Evolutionary conservation across 2,329 filamentous ascomycete genomes (phyloP).

Genomic region (Aspergillus aculeatinus): DNA sequence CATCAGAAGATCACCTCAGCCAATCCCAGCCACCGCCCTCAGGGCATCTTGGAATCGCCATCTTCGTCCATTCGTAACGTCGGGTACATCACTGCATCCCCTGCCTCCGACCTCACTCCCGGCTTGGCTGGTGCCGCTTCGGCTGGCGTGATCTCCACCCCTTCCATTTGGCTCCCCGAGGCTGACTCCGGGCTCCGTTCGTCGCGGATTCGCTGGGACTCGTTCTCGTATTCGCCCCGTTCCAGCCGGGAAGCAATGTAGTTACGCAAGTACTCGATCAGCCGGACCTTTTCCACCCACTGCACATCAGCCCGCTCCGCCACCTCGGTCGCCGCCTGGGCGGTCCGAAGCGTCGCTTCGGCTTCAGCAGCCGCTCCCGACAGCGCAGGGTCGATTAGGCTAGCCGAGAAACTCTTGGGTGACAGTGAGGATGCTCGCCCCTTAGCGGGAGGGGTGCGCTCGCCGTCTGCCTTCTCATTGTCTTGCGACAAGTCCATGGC

Average conservation of each 20-base stretch:
- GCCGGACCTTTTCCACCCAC: conserved; percentile 66
- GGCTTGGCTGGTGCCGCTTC: conserved; percentile 19
- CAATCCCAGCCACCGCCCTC: conserved; percentile 19
- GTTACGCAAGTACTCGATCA: conserved; percentile 59
- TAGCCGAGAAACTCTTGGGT: conserved; percentile 34
- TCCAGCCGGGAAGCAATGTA: conserved; percentile 58
- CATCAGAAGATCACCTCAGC: conserved; percentile 10
- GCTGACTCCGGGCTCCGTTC: conserved; percentile 20
- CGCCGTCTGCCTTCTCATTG: conserved; percentile 27
- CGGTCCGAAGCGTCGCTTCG: conserved; percentile 36
- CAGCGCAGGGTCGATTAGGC: conserved; percentile 46
- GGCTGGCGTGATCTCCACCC: conserved; percentile 38
- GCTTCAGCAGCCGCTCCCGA: conserved; percentile 30
- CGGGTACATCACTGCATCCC: conserved; percentile 33
- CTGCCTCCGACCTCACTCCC: conserved; percentile 24
- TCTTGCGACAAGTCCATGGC: conserved; percentile 39
- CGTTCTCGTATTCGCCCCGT: conserved; percentile 49
- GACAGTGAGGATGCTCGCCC: conserved; percentile 18
- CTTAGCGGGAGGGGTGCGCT: conserved; percentile 37
- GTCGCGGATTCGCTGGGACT: conserved; percentile 11
- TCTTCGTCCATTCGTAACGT: conserved; percentile 36
- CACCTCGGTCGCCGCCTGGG: conserved; percentile 41
- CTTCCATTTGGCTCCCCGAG: conserved; percentile 30
- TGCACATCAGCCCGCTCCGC: conserved; percentile 49
- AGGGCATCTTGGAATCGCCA: conserved; percentile 38